Conservation (phyloP, 2,329 filamentous ascomycete species). For the Pseudogymnoascus sp. region DNA sequence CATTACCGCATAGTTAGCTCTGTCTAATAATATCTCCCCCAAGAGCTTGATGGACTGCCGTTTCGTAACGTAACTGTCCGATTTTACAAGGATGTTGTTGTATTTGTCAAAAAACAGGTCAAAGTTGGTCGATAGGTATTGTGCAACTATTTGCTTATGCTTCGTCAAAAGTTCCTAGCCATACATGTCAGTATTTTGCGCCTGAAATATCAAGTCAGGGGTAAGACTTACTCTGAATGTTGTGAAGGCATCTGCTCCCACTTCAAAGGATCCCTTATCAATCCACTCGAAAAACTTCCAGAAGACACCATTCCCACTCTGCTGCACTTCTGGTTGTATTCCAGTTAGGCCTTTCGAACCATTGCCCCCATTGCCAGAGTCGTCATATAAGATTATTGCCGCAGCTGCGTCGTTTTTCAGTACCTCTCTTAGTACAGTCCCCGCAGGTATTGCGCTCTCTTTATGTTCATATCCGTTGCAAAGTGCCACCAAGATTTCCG, state of each 20-base stretch:
- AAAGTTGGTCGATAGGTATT: slow-evolving; percentile 84
- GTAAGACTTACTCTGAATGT: slow-evolving; percentile 70
- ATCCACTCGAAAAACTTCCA: slow-evolving; percentile 98
- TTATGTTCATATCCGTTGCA: slow-evolving; percentile 85
- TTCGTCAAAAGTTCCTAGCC: slow-evolving; percentile 80
- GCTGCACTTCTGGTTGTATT: slow-evolving; percentile 67
- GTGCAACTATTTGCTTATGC: slow-evolving; percentile 84
- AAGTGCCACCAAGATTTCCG: slow-evolving; percentile 78
- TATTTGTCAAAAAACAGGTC: slow-evolving; percentile 88
- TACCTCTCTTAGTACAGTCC: slow-evolving; percentile 80
- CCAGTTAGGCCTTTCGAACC: slow-evolving; percentile 67
- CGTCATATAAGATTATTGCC: slow-evolving; percentile 86
- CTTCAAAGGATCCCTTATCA: slow-evolving; percentile 91
- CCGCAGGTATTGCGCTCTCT: slow-evolving; percentile 86
- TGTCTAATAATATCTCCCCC: slow-evolving; percentile 87
- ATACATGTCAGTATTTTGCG: not conserved
- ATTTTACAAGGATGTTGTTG: slow-evolving; percentile 80
- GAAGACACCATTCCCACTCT: slow-evolving; percentile 78
- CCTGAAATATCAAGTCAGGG: not conserved
- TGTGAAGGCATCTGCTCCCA: slow-evolving; percentile 94
- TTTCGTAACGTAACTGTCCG: slow-evolving; percentile 95
- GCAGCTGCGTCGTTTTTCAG: slow-evolving; percentile 85
- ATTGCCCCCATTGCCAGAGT: slow-evolving; percentile 63
- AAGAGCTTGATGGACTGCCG: slow-evolving; percentile 95
- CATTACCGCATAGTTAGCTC: slow-evolving; percentile 97